phyloP scores from a whole-genome alignment of 208 protist species.

The Crithidia fasciculata region DNA sequence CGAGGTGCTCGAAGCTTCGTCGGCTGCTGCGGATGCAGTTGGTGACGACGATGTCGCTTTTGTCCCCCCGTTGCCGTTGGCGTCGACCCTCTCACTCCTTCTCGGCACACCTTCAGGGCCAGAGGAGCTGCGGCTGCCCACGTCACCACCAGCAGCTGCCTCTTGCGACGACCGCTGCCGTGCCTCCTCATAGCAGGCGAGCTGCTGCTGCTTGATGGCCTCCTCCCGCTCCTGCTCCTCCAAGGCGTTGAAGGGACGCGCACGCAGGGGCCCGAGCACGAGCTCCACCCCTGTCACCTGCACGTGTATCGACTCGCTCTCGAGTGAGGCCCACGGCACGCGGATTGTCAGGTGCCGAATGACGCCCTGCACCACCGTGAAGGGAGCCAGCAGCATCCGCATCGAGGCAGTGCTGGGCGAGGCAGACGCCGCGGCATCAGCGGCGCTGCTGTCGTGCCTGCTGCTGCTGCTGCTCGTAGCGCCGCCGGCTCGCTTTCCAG shows the following conservation, averaged over 20 bases:
- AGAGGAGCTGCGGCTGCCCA: neutral
- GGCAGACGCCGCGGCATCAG: neutral
- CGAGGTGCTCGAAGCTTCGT: neutral
- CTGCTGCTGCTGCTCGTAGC: too few species aligned
- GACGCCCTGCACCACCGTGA: constrained; percentile 77
- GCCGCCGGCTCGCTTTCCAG: neutral
- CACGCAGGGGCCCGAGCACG: constrained; percentile 70
- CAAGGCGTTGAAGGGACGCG: constrained; percentile 43
- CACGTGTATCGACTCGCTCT: constrained; percentile 65
- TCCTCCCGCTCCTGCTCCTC: constrained; percentile 61
- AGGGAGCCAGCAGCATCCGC: constrained; percentile 67
- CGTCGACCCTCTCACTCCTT: too few species aligned
- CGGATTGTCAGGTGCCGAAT: constrained; percentile 61
- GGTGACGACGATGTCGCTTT: too few species aligned
- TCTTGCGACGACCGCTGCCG: constrained; percentile 22
- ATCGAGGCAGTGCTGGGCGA: constrained; percentile 22
- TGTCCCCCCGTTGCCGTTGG: too few species aligned
- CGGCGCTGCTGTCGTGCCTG: too few species aligned
- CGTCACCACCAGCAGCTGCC: neutral
- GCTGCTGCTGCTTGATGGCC: constrained; percentile 67
- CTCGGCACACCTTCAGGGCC: neutral
- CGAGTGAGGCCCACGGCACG: constrained; percentile 82
- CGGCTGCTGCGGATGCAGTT: neutral
- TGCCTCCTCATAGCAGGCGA: constrained; percentile 57
- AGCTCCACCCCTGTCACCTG: constrained; percentile 76